A percentile compares a stretch with the other conserved stretches of the same genome.
phyloP scores from a whole-genome alignment of 2,329 filamentous ascomycete species.

The Alternaria arborescens region DNA sequence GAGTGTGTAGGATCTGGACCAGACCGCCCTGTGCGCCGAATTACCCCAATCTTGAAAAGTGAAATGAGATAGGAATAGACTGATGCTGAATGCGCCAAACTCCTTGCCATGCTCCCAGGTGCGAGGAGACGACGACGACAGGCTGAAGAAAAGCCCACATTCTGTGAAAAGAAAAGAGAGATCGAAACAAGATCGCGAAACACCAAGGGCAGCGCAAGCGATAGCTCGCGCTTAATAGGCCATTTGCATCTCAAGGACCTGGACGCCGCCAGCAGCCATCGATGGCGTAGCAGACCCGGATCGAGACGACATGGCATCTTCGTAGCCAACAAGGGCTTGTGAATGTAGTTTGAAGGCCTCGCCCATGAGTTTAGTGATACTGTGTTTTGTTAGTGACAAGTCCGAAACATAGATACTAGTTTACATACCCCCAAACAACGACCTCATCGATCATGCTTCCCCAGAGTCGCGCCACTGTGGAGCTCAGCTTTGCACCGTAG shows the following conservation, averaged over 20 bases:
- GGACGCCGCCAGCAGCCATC: conserved; percentile 52
- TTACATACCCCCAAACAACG: conserved; percentile 96
- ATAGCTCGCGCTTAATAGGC: conserved; percentile 45
- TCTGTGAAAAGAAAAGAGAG: conserved; percentile 42
- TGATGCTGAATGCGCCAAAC: conserved; percentile 33
- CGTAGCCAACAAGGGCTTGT: conserved; percentile 92
- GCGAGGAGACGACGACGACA: conserved; percentile 40
- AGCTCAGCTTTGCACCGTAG: conserved; percentile 85
- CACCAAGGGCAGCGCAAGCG: conserved; percentile 12
- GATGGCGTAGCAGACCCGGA: conserved; percentile 54
- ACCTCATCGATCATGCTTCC: conserved; percentile 98
- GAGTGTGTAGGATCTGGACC: conserved; percentile 44
- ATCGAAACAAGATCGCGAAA: conserved; percentile 31
- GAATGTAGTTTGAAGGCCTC: conserved; percentile 97
- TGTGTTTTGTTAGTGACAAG: conserved; percentile 60
- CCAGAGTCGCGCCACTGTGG: conserved; percentile 94
- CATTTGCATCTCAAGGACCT: conserved; percentile 55
- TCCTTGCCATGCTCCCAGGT: conserved; percentile 49
- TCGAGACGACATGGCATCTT: conserved; percentile 73
- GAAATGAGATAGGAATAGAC: conserved; percentile 24
- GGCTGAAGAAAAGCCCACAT: conserved; percentile 30
- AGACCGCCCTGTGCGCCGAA: conserved; percentile 48
- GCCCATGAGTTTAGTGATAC: conserved; percentile 94
- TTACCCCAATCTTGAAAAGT: conserved; percentile 37
- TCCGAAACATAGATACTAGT: neutral